phyloP scores from a whole-genome alignment of 768 basidiomycete species.

The Pisolithus orientalis region DNA sequence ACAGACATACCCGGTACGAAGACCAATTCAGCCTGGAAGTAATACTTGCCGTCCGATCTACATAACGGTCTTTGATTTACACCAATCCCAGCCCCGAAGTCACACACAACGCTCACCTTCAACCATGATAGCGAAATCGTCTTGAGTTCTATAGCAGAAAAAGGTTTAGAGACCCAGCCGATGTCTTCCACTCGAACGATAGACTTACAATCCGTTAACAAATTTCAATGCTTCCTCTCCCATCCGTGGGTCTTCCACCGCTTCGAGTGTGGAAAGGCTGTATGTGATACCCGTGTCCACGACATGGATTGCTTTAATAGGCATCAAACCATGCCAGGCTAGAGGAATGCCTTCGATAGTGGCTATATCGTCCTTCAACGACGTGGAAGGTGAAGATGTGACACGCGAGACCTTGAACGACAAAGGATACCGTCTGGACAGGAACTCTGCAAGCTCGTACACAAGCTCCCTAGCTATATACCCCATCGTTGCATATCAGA shows the following conservation, averaged over 20 bases:
- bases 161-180: no score
- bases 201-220: slow-evolving; percentile 1
- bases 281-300: not conserved
- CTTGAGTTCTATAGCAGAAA: slow-evolving; percentile 43
- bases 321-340: slow-evolving; percentile 38
- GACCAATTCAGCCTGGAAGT: no score
- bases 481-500: not conserved
- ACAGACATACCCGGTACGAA: no score
- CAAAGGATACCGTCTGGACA: slow-evolving; percentile 57
- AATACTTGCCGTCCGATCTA: no score
- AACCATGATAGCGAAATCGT: slow-evolving; percentile 56
- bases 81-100: not conserved
- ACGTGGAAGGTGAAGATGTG: not conserved
- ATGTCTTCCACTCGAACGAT: no score
- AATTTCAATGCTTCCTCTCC: slow-evolving; percentile 58
- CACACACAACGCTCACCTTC: slow-evolving; percentile 36
- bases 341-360: slow-evolving; percentile 20
- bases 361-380: slow-evolving; percentile 2
- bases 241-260: slow-evolving; percentile 19
- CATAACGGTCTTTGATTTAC: no score
- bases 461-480: slow-evolving; percentile 55
- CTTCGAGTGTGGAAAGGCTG: slow-evolving; percentile 7
- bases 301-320: slow-evolving; percentile 51
- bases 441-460: slow-evolving; percentile 64
- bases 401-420: slow-evolving; percentile 50